phyloP scores from a whole-genome alignment of 257 asterid genomes.

The Solanum megistacrolobum region DNA sequence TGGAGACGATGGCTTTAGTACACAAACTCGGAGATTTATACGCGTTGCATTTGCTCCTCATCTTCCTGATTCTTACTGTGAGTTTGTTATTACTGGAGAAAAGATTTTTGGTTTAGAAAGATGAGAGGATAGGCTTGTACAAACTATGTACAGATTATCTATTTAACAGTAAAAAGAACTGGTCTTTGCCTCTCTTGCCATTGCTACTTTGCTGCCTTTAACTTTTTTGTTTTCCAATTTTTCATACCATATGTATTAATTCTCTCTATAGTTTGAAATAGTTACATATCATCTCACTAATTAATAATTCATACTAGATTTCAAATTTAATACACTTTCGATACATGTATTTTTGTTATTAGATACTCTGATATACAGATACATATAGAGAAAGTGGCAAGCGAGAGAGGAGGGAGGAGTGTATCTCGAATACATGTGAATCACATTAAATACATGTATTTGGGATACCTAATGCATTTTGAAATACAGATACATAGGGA shows the following conservation, averaged over 20 bases:
- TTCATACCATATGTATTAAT: not conserved
- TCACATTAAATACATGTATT: not conserved
- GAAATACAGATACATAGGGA: not conserved
- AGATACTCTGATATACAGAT: not conserved
- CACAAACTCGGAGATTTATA: conserved; percentile 51
- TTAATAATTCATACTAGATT: not conserved
- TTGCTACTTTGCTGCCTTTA: conserved; percentile 49
- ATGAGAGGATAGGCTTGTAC: not conserved
- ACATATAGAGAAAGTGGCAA: too few relatives aligned
- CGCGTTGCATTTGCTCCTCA: conserved; percentile 79
- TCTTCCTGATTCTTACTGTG: conserved; percentile 61
- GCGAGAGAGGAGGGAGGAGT: not conserved
- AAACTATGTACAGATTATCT: not conserved
- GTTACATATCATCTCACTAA: too few relatives aligned
- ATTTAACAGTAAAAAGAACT: not conserved
- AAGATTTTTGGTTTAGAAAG: conserved; percentile 51
- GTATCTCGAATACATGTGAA: not conserved
- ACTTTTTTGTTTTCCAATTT: not conserved
- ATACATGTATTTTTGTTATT: not conserved
- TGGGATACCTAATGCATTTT: not conserved
- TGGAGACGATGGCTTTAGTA: conserved; percentile 5
- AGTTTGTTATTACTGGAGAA: conserved; percentile 55
- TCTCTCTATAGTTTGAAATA: not conserved
- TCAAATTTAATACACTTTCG: not conserved
- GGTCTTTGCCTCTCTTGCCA: conserved; percentile 49